phyloP scores from a whole-genome alignment of 352 stramenopile genomes.

The Phytophthora agathidicida region DNA sequence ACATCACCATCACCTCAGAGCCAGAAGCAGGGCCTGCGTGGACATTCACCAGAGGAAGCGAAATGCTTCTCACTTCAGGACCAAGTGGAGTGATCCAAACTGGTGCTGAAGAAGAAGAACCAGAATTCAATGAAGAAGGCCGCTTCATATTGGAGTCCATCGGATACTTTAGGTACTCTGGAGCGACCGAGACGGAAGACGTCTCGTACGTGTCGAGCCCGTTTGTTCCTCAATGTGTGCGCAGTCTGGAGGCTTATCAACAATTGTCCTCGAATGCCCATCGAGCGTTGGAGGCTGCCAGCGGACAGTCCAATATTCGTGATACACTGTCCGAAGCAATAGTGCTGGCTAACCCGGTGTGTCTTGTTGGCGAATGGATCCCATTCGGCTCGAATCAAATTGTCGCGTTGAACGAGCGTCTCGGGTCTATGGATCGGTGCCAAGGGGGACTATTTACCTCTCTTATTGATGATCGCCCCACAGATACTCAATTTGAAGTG shows the following conservation, averaged over 20 bases:
- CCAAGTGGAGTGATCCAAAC: slow-evolving; percentile 8
- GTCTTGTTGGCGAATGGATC: slow-evolving; percentile 96
- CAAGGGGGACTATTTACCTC: slow-evolving; percentile 95
- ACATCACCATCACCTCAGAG: slow-evolving; percentile 14
- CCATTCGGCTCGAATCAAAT: slow-evolving; percentile 97
- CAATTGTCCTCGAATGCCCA: slow-evolving; percentile 65
- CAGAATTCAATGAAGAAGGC: slow-evolving; percentile 34
- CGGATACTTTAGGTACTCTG: slow-evolving; percentile 91
- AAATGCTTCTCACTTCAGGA: slow-evolving; percentile 39
- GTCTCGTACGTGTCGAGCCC: slow-evolving; percentile 95
- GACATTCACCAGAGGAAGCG: slow-evolving; percentile 41
- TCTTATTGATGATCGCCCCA: slow-evolving; percentile 84
- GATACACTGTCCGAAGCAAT: slow-evolving; percentile 95
- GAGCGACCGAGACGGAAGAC: slow-evolving; percentile 95
- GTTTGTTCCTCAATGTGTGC: slow-evolving; percentile 95
- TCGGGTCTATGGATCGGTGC: slow-evolving; percentile 95
- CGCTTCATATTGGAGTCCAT: slow-evolving; percentile 87
- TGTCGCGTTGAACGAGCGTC: slow-evolving; percentile 94
- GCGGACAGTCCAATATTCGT: slow-evolving; percentile 88
- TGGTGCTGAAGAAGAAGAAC: slow-evolving; percentile 24
- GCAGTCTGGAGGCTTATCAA: slow-evolving; percentile 81
- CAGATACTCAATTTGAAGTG: slow-evolving; percentile 83
- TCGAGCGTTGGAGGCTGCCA: slow-evolving; percentile 82
- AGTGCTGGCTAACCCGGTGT: slow-evolving; percentile 93
- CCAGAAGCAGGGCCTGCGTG: slow-evolving; percentile 34